Conservation (phyloP, 805 yeast species). For the Yarrowia sp. region DNA sequence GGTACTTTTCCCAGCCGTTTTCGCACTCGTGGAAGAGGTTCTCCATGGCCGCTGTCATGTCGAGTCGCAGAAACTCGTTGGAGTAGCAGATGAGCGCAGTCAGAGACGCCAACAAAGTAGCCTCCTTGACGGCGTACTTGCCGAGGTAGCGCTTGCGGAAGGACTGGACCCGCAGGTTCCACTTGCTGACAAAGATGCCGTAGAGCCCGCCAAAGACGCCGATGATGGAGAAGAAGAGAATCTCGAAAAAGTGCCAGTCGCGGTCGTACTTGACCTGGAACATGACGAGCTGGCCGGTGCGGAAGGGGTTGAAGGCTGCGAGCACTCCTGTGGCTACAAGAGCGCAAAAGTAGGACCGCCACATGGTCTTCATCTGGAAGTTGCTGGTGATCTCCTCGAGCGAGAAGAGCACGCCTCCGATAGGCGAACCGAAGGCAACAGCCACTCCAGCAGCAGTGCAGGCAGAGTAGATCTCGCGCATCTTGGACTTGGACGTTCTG, state of each 20-base stretch:
- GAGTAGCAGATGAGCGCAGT: slow-evolving; percentile 80
- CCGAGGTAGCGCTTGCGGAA: slow-evolving; percentile 71
- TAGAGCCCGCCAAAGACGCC: slow-evolving; percentile 92
- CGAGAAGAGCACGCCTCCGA: slow-evolving; percentile 94
- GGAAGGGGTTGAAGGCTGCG: slow-evolving; percentile 80
- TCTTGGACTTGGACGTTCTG: slow-evolving; percentile 39
- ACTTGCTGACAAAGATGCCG: slow-evolving; percentile 73
- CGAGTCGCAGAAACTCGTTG: slow-evolving; percentile 74
- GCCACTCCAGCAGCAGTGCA: slow-evolving; percentile 98
- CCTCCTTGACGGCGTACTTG: slow-evolving; percentile 65
- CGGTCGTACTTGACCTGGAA: slow-evolving; percentile 88
- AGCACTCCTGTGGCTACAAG: slow-evolving; percentile 80
- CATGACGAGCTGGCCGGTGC: slow-evolving; percentile 91
- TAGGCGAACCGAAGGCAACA: slow-evolving; percentile 95
- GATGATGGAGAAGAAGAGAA: slow-evolving; percentile 67
- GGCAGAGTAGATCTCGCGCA: slow-evolving; percentile 70
- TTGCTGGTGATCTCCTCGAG: slow-evolving; percentile 83
- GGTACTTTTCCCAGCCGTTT: slow-evolving; percentile 45
- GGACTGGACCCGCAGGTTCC: slow-evolving; percentile 71
- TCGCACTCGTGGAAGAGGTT: slow-evolving; percentile 81
- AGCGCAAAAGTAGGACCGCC: slow-evolving; percentile 91
- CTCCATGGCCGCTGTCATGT: slow-evolving; percentile 96
- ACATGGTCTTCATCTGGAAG: slow-evolving; percentile 73
- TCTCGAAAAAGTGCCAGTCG: slow-evolving; percentile 82
- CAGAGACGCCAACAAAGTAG: slow-evolving; percentile 58